phyloP scores from a whole-genome alignment of 2,329 filamentous ascomycete species.

The Lasiodiplodia hormozganensis region DNA sequence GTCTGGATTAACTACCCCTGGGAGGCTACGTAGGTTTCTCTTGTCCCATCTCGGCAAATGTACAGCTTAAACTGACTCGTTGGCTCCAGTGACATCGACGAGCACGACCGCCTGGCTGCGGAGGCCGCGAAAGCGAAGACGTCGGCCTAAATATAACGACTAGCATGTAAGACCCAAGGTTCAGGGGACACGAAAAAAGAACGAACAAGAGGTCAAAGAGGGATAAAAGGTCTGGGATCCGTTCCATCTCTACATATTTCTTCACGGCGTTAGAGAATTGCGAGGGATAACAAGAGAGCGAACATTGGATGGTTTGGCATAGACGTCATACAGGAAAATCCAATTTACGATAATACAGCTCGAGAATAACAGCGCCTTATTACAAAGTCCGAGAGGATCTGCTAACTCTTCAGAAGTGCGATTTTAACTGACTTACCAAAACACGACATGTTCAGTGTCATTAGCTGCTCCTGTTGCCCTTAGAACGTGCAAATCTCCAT shows the following conservation, averaged over 20 bases:
- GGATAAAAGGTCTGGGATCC: not conserved
- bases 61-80: not conserved
- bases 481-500: too few species aligned
- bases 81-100: constrained; percentile 75
- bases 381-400: not conserved
- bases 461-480: too few species aligned
- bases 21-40: constrained; percentile 75
- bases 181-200: not conserved
- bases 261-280: constrained; percentile 9
- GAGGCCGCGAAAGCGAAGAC: constrained; percentile 16
- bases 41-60: constrained; percentile 9
- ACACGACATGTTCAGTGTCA: not conserved
- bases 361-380: not conserved
- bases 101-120: constrained; percentile 76
- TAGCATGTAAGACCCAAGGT: not conserved
- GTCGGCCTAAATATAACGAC: not conserved
- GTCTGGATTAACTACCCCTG: constrained; percentile 99
- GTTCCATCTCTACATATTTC: not conserved
- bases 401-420: not conserved
- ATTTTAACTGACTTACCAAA: not conserved
- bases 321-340: constrained; percentile 17
- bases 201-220: not conserved
- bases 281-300: constrained; percentile 8
- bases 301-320: constrained; percentile 15
- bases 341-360: not conserved